A percentile compares a stretch with the other conserved stretches of the same genome.
Evolutionary conservation across 805 yeast species (phyloP).

Genomic region (Schwanniomyces pseudopolymorphus): DNA sequence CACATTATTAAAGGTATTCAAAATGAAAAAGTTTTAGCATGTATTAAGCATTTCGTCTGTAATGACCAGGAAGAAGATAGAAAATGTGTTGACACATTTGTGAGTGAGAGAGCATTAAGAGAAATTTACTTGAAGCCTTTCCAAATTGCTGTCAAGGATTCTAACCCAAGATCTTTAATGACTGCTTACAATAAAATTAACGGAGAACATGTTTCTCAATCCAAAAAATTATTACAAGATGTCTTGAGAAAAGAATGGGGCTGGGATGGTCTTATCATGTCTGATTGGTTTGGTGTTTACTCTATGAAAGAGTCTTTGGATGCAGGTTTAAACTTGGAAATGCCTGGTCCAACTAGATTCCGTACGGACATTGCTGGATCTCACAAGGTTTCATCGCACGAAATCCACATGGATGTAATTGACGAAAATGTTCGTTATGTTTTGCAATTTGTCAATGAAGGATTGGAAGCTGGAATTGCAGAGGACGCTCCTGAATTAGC

Average conservation of each 20-base stretch:
- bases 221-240: slow-evolving; percentile 40
- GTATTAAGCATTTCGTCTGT: slow-evolving; percentile 62
- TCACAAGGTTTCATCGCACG: slow-evolving; percentile 43
- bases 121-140: slow-evolving; percentile 48
- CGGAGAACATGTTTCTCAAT: slow-evolving; percentile 57
- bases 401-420: slow-evolving; percentile 38
- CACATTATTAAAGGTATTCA: slow-evolving; percentile 56
- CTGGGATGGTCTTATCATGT: slow-evolving; percentile 56
- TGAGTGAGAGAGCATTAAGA: slow-evolving; percentile 61
- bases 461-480: slow-evolving; percentile 41
- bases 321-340: slow-evolving; percentile 62
- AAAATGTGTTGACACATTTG: slow-evolving; percentile 44
- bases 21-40: slow-evolving; percentile 48
- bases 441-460: slow-evolving; percentile 46
- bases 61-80: slow-evolving; percentile 64
- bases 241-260: slow-evolving; percentile 57
- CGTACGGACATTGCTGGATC: slow-evolving; percentile 40
- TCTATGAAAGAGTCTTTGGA: slow-evolving; percentile 45
- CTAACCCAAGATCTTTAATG: slow-evolving; percentile 58
- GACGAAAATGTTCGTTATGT: slow-evolving; percentile 51
- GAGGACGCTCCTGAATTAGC: slow-evolving; percentile 29
- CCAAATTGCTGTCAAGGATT: slow-evolving; percentile 53
- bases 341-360: slow-evolving; percentile 62
- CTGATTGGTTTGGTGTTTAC: slow-evolving; percentile 66
- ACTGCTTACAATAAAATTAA: slow-evolving; percentile 64